A percentile compares a stretch with the other conserved stretches of the same genome.
Conservation (phyloP, 2,329 filamentous ascomycete species). For the Penicillium capsulatum region DNA sequence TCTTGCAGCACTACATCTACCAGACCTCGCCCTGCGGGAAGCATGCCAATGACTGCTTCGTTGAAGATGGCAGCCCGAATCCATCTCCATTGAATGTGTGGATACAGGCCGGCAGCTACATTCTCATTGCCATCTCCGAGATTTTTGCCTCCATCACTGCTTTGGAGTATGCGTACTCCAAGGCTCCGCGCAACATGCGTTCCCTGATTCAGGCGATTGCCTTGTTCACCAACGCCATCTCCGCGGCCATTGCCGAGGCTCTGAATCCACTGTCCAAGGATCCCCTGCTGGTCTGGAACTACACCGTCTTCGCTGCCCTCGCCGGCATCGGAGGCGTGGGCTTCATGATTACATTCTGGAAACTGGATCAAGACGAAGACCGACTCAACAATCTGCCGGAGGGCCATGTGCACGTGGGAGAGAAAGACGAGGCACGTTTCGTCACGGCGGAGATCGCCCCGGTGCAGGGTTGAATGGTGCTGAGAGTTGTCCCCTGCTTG, state of each 20-base stretch:
- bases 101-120: constrained; percentile 48
- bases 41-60: constrained; percentile 47
- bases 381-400: constrained; percentile 51
- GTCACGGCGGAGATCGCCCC: constrained; percentile 14
- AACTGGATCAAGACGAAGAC: constrained; percentile 64
- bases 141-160: constrained; percentile 60
- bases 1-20: constrained; percentile 55
- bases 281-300: constrained; percentile 69
- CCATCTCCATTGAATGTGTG: constrained; percentile 61
- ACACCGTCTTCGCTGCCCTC: constrained; percentile 59
- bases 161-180: constrained; percentile 72
- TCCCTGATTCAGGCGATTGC: constrained; percentile 65
- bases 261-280: constrained; percentile 60
- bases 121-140: constrained; percentile 54
- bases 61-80: constrained; percentile 14
- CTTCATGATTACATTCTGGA: constrained; percentile 65
- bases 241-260: constrained; percentile 64
- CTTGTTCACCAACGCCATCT: constrained; percentile 67
- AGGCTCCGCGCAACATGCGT: constrained; percentile 75
- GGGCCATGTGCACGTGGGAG: constrained; percentile 13
- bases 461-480: constrained; percentile 5
- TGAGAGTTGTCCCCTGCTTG: neutral
- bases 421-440: constrained; percentile 8
- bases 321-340: constrained; percentile 58
- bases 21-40: constrained; percentile 57